phyloP scores from a whole-genome alignment of 176 grass and related monocot species.

The Musa acuminata region DNA sequence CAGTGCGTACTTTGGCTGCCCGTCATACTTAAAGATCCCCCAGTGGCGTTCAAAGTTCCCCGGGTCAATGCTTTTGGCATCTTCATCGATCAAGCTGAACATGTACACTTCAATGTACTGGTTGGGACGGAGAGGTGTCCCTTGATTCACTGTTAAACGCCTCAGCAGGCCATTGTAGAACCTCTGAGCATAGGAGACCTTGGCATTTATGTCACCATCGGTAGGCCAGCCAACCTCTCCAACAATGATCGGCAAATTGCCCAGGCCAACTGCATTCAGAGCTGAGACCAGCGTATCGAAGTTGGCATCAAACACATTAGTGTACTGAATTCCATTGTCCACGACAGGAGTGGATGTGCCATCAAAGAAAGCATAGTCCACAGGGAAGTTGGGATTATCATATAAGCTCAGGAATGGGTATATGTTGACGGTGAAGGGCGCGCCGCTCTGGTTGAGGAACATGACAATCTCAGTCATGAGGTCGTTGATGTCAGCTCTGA shows the following conservation, averaged over 20 bases:
- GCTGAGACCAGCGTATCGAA: conserved; percentile 57
- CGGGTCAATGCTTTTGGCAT: conserved; percentile 73
- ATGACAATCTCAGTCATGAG: conserved; percentile 70
- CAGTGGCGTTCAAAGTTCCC: conserved; percentile 89
- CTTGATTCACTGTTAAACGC: conserved; percentile 40
- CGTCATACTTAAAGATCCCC: conserved; percentile 79
- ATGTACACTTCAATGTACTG: conserved; percentile 88
- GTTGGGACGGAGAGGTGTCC: conserved; percentile 59
- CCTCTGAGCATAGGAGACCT: conserved; percentile 41
- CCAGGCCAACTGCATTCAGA: conserved; percentile 43
- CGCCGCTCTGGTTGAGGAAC: conserved; percentile 62
- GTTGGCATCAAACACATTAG: conserved; percentile 47
- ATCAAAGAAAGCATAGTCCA: conserved; percentile 91
- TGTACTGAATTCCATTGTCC: conserved; percentile 36
- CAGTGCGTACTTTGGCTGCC: conserved; percentile 70
- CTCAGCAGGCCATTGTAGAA: conserved; percentile 67
- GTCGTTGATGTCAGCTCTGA: conserved; percentile 31
- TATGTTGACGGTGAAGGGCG: conserved; percentile 84
- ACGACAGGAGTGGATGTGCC: conserved; percentile 31
- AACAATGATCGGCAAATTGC: conserved; percentile 56
- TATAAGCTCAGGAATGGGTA: conserved; percentile 82
- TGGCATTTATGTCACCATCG: conserved; percentile 70
- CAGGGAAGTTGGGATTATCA: conserved; percentile 62
- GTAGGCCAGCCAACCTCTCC: conserved; percentile 98
- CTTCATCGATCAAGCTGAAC: conserved; percentile 80